Conservation (phyloP, 202 grass and related monocot species). For the Miscanthus sacchariflorus region DNA sequence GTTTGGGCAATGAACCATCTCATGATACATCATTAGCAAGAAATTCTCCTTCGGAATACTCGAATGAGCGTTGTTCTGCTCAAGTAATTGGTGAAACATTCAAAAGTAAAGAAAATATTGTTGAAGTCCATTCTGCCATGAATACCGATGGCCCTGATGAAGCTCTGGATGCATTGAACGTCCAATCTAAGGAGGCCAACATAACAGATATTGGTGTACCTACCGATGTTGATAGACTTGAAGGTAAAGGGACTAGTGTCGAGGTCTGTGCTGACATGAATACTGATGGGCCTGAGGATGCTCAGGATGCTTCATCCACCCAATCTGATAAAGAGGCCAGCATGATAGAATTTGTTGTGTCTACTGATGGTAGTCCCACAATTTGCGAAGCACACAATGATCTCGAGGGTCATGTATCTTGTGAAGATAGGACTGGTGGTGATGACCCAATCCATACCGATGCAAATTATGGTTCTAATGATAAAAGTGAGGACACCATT, state of each 20-base stretch:
- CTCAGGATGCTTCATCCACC: conserved; percentile 6
- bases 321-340: conserved; percentile 23
- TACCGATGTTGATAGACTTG: background rate
- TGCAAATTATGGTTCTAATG: background rate
- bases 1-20: conserved; percentile 31
- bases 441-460: background rate
- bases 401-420: conserved; percentile 35
- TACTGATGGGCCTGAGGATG: conserved; percentile 37
- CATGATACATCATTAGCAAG: conserved; percentile 15
- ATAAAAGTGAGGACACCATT: background rate
- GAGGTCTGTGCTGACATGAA: conserved; percentile 27
- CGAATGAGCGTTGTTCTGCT: conserved; percentile 19
- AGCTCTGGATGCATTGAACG: conserved; percentile 5
- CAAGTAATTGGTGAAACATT: conserved; percentile 27
- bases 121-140: conserved; percentile 8
- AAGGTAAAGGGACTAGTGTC: conserved; percentile 23
- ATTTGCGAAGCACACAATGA: conserved; percentile 36
- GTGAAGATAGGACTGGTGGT: conserved; percentile 29
- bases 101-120: conserved; percentile 28
- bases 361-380: conserved; percentile 2
- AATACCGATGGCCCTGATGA: conserved; percentile 40
- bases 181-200: conserved; percentile 1
- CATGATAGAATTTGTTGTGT: conserved; percentile 19
- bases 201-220: conserved; percentile 15
- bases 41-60: conserved; percentile 7